Percentiles rank a stretch among this genome's conserved stretches.
Evolutionary conservation across 2,329 filamentous ascomycete species (phyloP).

Genomic region (Cadophora luteo-olivacea): DNA sequence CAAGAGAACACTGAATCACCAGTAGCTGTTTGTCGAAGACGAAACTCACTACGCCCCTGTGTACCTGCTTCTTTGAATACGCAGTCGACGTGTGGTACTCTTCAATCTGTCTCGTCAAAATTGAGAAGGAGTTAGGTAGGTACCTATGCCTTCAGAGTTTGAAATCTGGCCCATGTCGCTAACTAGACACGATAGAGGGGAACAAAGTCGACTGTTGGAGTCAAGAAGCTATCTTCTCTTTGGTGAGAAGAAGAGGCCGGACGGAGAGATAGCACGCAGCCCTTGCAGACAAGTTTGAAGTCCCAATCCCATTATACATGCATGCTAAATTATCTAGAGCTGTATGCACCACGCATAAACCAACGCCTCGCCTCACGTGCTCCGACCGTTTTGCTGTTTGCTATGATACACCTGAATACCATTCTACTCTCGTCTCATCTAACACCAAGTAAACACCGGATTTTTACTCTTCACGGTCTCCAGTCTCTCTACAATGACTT

Average conservation of each 20-base stretch:
- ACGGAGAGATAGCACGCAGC: background rate
- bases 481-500: constrained; percentile 94
- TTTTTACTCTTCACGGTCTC: constrained; percentile 96
- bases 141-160: too few relatives aligned
- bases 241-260: background rate
- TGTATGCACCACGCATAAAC: constrained; percentile 11
- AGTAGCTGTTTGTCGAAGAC: too few relatives aligned
- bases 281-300: background rate
- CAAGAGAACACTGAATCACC: too few relatives aligned
- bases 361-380: constrained; percentile 16
- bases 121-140: too few relatives aligned
- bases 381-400: background rate
- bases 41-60: too few relatives aligned
- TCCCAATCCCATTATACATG: background rate
- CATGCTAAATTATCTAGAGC: constrained; percentile 9
- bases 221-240: too few relatives aligned
- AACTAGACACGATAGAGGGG: too few relatives aligned
- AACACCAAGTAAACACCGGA: constrained; percentile 98
- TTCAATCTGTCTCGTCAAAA: too few relatives aligned
- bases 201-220: too few relatives aligned
- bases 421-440: constrained; percentile 30
- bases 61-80: too few relatives aligned
- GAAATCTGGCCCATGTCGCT: too few relatives aligned
- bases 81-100: too few relatives aligned
- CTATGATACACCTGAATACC: constrained; percentile 15